A percentile compares a stretch with the other conserved stretches of the same genome.
Conservation (phyloP, 495 filamentous ascomycete species). For the Penicillium nucicola region DNA sequence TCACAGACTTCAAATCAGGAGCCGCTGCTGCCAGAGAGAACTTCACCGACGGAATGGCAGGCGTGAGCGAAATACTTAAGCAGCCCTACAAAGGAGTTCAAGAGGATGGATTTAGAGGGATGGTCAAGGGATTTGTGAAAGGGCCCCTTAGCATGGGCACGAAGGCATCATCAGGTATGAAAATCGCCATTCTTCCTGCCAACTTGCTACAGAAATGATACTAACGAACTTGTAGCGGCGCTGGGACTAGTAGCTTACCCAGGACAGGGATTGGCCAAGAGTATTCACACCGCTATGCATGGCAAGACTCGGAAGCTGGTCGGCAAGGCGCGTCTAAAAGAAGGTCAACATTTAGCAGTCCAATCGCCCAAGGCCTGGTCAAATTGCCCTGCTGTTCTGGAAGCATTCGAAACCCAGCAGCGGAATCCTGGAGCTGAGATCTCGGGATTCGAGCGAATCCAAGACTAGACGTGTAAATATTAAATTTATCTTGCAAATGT, state of each 20-base stretch:
- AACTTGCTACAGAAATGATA: background rate
- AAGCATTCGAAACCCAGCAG: conserved; percentile 1
- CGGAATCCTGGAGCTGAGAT: background rate
- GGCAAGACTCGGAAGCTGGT: conserved; percentile 8
- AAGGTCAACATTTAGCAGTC: conserved; percentile 4
- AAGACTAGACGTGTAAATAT: background rate
- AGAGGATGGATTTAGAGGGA: conserved; percentile 57
- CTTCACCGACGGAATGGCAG: conserved; percentile 67
- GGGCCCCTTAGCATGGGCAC: conserved; percentile 71
- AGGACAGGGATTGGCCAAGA: conserved; percentile 11
- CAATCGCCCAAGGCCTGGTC: conserved; percentile 1
- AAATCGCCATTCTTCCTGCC: background rate
- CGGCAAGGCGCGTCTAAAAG: conserved; percentile 2
- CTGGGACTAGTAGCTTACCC: conserved; percentile 13
- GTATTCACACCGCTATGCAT: conserved; percentile 8
- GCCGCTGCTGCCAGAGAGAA: conserved; percentile 44
- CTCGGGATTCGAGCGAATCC: background rate
- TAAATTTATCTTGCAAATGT: too few species aligned
- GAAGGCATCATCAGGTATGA: conserved; percentile 46
- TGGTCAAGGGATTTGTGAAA: conserved; percentile 67
- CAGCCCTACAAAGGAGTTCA: conserved; percentile 64
- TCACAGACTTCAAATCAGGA: conserved; percentile 38
- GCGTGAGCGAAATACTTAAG: conserved; percentile 63
- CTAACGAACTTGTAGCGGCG: conserved; percentile 4
- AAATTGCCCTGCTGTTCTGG: background rate